Evolutionary conservation across 345 rosid genomes (phyloP), one percentile per base, ranked within the genome.

Genomic region (Citropsis articulata): DNA sequence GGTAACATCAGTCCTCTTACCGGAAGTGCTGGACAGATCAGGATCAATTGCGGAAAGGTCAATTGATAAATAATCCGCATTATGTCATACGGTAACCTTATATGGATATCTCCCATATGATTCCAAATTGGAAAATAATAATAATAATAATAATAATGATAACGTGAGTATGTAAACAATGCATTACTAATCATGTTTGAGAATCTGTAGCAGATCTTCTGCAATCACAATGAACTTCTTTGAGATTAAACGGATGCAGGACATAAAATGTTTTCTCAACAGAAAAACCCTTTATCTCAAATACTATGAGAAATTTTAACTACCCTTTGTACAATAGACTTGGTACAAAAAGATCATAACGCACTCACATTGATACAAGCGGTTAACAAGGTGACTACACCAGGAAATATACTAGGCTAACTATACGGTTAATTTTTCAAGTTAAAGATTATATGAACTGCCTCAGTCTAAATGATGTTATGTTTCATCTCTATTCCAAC

Each of bases 1-100:
- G 87, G 89, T 25, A 87, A 87, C 75, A 76, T 85, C 76, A 73
- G 66, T 25, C 75, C 80, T 24, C 85, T 87, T 56, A 85, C 87
- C 1, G 87, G 89, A 71, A 76, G 42, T 21, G 71, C 81, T 31
- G 88, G 89, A 9, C 72, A 85, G 61, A 75, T 89, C 69, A 81
- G 90, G 61, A 76, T 67, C 69, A 82, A 81, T 7, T 86, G 90
- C 66, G 65, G 86, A 71, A 82, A 76, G 61, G 78, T 75, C 22
- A 84, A 85, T 2, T 78, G 56, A 71, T 67, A 66, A 24, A 12
- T 53, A 1, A 50, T 63, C 19, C 7, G 45, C 40, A 30, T 45
- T 31, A 50, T 45, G 71, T 13, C n/a, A 60, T 21, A 25, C 10
- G 1, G 9, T 6, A 6, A 22, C 7, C 30, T 31, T 42, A 24